phyloP scores from a whole-genome alignment of 345 rosid species.

The Melastoma malabathricum region DNA sequence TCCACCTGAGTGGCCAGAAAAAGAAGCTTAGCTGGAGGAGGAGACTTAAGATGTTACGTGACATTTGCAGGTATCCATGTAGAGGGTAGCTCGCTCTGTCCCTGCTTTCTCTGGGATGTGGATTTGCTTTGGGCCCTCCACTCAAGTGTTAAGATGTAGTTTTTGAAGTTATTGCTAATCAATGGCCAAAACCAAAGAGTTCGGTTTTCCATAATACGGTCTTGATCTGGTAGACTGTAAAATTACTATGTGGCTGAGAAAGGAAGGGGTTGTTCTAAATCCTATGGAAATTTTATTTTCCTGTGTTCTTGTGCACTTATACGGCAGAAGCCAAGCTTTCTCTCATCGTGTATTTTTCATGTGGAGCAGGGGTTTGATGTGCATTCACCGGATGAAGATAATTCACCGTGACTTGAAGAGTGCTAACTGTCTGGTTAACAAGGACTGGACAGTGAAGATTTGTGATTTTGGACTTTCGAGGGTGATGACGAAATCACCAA shows the following conservation, averaged over 20 bases:
- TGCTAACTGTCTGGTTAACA: conserved; percentile 85
- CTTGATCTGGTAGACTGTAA: too few species aligned
- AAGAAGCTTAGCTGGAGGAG: conserved; percentile 79
- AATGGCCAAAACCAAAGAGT: too few species aligned
- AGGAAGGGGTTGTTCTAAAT: too few species aligned
- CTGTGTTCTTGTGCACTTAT: neutral
- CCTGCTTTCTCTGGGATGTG: too few species aligned
- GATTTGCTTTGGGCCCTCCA: too few species aligned
- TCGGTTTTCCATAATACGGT: too few species aligned
- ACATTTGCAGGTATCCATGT: conserved; percentile 69
- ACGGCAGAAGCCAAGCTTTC: neutral
- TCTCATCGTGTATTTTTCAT: neutral
- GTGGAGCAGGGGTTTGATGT: conserved; percentile 86
- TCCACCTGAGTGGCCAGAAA: conserved; percentile 83
- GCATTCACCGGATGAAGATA: conserved; percentile 94
- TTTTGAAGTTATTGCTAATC: too few species aligned
- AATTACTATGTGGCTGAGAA: too few species aligned
- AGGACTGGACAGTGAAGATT: conserved; percentile 81
- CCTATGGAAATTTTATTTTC: neutral
- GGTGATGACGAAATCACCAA: conserved; percentile 51
- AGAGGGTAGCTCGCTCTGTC: too few species aligned
- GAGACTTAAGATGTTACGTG: conserved; percentile 81
- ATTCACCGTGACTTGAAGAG: conserved; percentile 82
- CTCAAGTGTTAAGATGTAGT: too few species aligned
- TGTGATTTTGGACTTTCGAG: conserved; percentile 98